A percentile compares a stretch with the other conserved stretches of the same genome.
Conservation (phyloP, 176 grass and related monocot species). For the Eleusine indica region DNA sequence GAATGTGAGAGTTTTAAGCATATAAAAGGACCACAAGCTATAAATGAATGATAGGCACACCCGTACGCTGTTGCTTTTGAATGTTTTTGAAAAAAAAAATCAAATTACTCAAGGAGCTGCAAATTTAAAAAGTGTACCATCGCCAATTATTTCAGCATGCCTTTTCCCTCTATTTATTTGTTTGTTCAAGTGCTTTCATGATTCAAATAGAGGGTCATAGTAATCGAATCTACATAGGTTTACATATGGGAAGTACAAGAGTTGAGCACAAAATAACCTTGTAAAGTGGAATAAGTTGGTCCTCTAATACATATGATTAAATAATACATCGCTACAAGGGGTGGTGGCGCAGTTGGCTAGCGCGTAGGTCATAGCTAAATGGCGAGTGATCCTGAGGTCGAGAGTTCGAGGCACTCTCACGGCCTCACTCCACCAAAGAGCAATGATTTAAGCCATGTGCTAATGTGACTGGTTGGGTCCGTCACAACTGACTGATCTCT, state of each 20-base stretch:
- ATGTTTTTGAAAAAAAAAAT: neutral
- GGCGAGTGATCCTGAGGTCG: slow-evolving; percentile 83
- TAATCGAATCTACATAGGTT: no score
- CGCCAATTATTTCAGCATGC: neutral
- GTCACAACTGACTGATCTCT: slow-evolving; percentile 15
- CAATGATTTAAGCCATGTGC: neutral
- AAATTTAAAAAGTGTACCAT: neutral
- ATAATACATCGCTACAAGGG: neutral
- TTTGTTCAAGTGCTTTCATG: neutral
- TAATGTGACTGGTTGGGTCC: slow-evolving; percentile 17
- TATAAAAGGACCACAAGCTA: slow-evolving; percentile 40
- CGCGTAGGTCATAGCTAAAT: slow-evolving; percentile 60
- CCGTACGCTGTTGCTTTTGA: neutral
- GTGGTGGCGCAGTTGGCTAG: slow-evolving; percentile 86
- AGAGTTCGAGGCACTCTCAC: slow-evolving; percentile 90
- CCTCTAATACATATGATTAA: no score
- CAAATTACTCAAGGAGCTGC: neutral
- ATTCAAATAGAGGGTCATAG: neutral
- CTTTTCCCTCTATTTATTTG: neutral
- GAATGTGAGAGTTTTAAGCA: neutral
- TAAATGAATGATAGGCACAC: neutral
- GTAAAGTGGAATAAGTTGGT: no score
- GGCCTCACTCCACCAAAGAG: slow-evolving; percentile 30
- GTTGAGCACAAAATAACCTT: neutral
- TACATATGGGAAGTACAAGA: neutral